Percentiles rank a stretch among this genome's conserved stretches.
These are phyloP conservation scores for Metschnikowia sp. DNA, from an alignment of 805 yeast species.

Conservation along the genomic window DNA sequence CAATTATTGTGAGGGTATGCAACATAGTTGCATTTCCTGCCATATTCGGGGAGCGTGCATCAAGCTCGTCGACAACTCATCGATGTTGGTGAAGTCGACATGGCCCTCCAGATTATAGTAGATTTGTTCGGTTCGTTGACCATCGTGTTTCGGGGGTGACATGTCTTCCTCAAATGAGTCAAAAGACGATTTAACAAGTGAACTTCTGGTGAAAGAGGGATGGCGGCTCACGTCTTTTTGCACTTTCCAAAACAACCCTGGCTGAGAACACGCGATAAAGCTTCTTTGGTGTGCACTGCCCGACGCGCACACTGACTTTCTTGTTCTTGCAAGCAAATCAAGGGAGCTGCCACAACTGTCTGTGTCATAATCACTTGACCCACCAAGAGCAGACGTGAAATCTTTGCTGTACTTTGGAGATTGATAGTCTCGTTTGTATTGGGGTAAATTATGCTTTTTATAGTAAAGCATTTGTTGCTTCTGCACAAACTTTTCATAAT, in stretches of 20 bases:
- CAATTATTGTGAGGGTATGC: background rate
- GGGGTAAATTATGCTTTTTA: conserved; percentile 12
- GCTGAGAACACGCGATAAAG: conserved; percentile 1
- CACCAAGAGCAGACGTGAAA: conserved; percentile 13
- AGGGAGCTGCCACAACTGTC: conserved; percentile 15
- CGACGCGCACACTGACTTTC: background rate
- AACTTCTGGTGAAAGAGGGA: background rate
- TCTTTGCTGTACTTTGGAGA: conserved; percentile 7
- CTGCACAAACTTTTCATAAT: conserved; percentile 21
- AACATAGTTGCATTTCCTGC: conserved; percentile 3
- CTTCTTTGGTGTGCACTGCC: conserved; percentile 2
- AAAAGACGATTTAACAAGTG: conserved; percentile 13
- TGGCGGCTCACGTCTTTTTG: background rate
- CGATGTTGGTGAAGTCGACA: background rate
- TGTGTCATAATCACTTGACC: conserved; percentile 17
- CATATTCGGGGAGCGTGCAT: background rate
- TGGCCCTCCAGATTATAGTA: conserved; percentile 2
- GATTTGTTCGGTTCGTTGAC: background rate
- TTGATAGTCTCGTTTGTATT: conserved; percentile 7
- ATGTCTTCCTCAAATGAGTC: conserved; percentile 14
- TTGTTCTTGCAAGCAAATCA: conserved; percentile 9
- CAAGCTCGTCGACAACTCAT: background rate
- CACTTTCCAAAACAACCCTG: conserved; percentile 7
- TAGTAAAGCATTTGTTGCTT: conserved; percentile 25
- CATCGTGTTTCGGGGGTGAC: background rate